Base-by-base conservation (phyloP, 2,329 filamentous ascomycete genomes). In the Plectosphaerella plurivora region DNA sequence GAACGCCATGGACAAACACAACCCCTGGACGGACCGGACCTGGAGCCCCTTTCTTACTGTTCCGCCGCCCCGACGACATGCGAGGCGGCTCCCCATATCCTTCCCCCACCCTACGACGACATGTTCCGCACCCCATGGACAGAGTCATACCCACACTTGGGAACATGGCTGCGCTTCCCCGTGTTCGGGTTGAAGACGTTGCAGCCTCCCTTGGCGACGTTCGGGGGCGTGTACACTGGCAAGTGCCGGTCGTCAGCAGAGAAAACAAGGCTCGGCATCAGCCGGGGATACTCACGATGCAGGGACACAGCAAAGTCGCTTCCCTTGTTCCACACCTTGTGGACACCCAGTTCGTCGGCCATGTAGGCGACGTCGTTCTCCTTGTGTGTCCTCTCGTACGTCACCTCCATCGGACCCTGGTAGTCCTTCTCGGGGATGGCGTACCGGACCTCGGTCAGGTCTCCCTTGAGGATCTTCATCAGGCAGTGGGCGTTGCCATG, bases 401-500 rank as follows among this genome's bases (percentile, higher is more conserved):
- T 86, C 53, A 88, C 69, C 54, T 74, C 65, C 56, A 58, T 58
- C 12, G 52, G 56, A 24, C 54, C 50, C 25, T 57, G 47, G 24
- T 52, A 35, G 16, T 41, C 49, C 20, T 67, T 66, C 47, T 75
- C 65, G 1, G 91, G 91, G 72, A 88, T 91, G 49, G 80, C 79
- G 69, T 90, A 96, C 54, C 89, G 81, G 16, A 89, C 92, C 73
- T 97, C 92, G 60, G 84, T 88, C 55, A 96, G 74, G 56, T 77
- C 80, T 45, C 92, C 92, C 60, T 84, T 84, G 57, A 96, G 79
- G 59, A 93, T 85, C 76, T 87, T 96, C 90, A 96, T 96, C 61
- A 96, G 76, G 70, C 92, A 97, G 68, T 96, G 92, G 39, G 91
- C 89, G 56, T 93, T 89, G 65, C 86, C 87, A 69, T 91, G 88